phyloP scores from a whole-genome alignment of 83 land plant genomes.

The Thuja plicata region DNA sequence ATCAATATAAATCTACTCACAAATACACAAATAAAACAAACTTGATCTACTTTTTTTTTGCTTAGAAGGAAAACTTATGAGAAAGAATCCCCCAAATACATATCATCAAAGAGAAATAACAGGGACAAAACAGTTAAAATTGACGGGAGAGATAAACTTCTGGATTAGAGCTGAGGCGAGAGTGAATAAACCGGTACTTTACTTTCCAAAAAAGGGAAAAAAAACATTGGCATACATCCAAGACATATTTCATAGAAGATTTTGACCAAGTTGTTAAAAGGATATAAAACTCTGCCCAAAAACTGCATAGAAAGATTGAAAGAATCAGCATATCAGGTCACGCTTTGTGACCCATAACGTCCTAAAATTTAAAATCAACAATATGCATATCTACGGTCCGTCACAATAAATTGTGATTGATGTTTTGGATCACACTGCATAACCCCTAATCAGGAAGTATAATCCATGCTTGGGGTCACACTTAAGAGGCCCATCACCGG shows the following conservation, averaged over 20 bases:
- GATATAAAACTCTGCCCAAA: neutral
- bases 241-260: neutral
- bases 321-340: neutral
- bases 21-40: neutral
- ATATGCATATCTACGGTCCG: neutral
- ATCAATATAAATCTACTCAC: neutral
- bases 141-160: neutral
- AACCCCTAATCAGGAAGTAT: neutral
- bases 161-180: neutral
- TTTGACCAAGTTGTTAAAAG: neutral
- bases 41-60: neutral
- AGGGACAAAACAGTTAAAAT: no score
- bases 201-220: neutral
- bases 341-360: neutral
- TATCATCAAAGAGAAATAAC: neutral
- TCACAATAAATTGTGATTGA: neutral
- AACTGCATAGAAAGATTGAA: neutral
- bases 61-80: neutral
- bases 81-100: neutral
- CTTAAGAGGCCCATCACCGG: neutral
- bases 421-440: neutral
- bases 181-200: neutral
- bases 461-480: neutral
- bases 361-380: neutral
- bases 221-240: neutral